Percentiles rank a stretch among this genome's conserved stretches.
These are phyloP conservation scores for Paecilomyces sp. DNA, from an alignment of 2,329 filamentous ascomycete species.

Conservation along the genomic window DNA sequence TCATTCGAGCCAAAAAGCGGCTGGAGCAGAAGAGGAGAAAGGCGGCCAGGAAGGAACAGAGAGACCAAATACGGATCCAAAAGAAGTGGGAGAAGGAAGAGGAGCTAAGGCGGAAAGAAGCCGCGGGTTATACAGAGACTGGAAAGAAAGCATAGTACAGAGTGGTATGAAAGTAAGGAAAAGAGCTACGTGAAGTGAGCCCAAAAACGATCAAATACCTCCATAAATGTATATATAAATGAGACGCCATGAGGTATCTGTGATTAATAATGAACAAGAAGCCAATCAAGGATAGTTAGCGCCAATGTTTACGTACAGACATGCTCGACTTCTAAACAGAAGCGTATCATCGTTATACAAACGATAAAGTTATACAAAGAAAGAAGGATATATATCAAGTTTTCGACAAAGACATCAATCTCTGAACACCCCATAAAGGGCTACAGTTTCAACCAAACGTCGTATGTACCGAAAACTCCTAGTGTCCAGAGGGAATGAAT, in stretches of 20 bases:
- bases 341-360: conserved; percentile 5
- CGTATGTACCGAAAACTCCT: background rate
- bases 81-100: conserved; percentile 33
- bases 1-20: conserved; percentile 28
- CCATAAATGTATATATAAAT: conserved; percentile 1
- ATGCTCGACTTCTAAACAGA: background rate
- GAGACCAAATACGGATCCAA: conserved; percentile 16
- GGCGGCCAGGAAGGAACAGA: conserved; percentile 22
- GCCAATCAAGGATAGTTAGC: background rate
- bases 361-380: conserved; percentile 2
- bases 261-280: background rate
- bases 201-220: conserved; percentile 1
- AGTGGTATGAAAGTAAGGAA: background rate
- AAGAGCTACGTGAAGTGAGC: conserved; percentile 10
- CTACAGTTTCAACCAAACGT: background rate
- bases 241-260: background rate
- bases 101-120: conserved; percentile 28
- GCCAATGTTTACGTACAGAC: background rate
- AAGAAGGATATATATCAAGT: background rate
- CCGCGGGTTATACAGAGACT: conserved; percentile 20
- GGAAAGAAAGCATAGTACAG: conserved; percentile 11
- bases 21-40: conserved; percentile 20
- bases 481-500: background rate
- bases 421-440: background rate
- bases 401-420: background rate